Evolutionary conservation across 2,329 filamentous ascomycete species (phyloP), one percentile per base, ranked within the genome.

Genomic region (Keithomyces neogunnii): DNA sequence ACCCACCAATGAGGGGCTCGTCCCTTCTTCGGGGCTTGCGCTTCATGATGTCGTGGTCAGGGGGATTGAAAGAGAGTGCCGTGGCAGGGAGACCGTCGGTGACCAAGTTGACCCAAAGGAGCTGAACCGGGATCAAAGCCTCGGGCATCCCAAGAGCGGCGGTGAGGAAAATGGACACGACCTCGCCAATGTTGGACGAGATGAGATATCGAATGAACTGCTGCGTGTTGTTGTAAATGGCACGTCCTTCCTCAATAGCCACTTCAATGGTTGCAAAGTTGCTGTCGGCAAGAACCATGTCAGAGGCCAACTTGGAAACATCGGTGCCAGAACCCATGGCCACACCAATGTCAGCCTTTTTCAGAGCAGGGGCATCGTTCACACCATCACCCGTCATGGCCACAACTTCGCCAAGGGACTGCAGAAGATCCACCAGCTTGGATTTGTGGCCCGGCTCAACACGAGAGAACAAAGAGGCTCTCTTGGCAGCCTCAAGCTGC

Each of bases 221-320:
- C 68, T 99, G 93, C 5, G 93, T 99, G 78, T 99, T 99, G 84
- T 93, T 97, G 81, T 96, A 99, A 72, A 99, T 99, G 57, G 91
- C 91, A 56, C 93, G 87, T 50, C 93, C 93, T 72, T 99, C 93
- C 68, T 99, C 93, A 57, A 99, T 91, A 47, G 93, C 93, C 51
- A 89, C 78, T 68, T 96, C 89, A 60, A 99, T 99, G 3, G 93
- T 99, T 55, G 93, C 93, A 69, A 99, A 99, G 77, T 99, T 99
- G 73, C 96, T 90, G 72, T 99, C 95, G 30, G 91, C 89, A 48
- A 99, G 85, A 48, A 99, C 92, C 93, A 99, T 99, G 68, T 99
- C 93, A 53, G 95, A 89, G 32, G 93, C 93, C 58, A 99, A 76
- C 74, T 95, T 96, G 53, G 93, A 89, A 32, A 99, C 93, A 67